These are phyloP conservation scores for Datisca glomerata DNA, from an alignment of 306 rosid genomes.

Conservation along the genomic window DNA sequence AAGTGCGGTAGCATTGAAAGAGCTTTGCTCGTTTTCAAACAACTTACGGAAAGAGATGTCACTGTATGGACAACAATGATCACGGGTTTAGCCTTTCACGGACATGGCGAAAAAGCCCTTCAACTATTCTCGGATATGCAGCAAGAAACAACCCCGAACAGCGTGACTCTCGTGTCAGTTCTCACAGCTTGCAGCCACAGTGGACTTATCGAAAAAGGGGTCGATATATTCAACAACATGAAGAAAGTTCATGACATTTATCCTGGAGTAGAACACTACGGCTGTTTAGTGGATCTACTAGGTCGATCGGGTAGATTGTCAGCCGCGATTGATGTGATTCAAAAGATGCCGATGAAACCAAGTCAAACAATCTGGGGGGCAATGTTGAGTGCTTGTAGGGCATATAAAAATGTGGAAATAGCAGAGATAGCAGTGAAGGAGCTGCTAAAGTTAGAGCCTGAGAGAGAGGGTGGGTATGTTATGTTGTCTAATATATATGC, in stretches of 20 bases:
- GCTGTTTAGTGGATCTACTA: slow-evolving; percentile 45
- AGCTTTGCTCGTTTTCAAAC: slow-evolving; percentile 32
- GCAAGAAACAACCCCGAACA: slow-evolving; percentile 21
- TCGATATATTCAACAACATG: slow-evolving; percentile 26
- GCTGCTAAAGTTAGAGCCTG: slow-evolving; percentile 35
- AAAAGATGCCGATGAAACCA: slow-evolving; percentile 39
- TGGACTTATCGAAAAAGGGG: slow-evolving; percentile 44
- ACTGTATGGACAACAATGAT: slow-evolving; percentile 45
- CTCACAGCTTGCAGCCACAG: slow-evolving; percentile 45
- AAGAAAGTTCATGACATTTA: slow-evolving; percentile 20
- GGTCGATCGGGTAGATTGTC: slow-evolving; percentile 31
- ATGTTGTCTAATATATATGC: slow-evolving; percentile 42
- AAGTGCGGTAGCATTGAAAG: slow-evolving; percentile 36
- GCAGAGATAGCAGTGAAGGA: slow-evolving; percentile 37
- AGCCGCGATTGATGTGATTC: slow-evolving; percentile 28
- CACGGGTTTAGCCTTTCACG: slow-evolving; percentile 43
- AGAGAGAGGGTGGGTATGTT: slow-evolving; percentile 37
- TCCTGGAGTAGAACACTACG: slow-evolving; percentile 41
- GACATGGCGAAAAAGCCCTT: slow-evolving; percentile 34
- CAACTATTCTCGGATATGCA: slow-evolving; percentile 35
- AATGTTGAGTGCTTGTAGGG: slow-evolving; percentile 42
- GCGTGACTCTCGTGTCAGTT: slow-evolving; percentile 34
- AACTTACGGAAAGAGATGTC: slow-evolving; percentile 25
- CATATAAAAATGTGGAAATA: slow-evolving; percentile 23
- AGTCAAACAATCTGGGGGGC: slow-evolving; percentile 42